A percentile compares a stretch with the other conserved stretches of the same genome.
phyloP scores from a whole-genome alignment of 2,329 filamentous ascomycete species.

The Monosporascus sp. region DNA sequence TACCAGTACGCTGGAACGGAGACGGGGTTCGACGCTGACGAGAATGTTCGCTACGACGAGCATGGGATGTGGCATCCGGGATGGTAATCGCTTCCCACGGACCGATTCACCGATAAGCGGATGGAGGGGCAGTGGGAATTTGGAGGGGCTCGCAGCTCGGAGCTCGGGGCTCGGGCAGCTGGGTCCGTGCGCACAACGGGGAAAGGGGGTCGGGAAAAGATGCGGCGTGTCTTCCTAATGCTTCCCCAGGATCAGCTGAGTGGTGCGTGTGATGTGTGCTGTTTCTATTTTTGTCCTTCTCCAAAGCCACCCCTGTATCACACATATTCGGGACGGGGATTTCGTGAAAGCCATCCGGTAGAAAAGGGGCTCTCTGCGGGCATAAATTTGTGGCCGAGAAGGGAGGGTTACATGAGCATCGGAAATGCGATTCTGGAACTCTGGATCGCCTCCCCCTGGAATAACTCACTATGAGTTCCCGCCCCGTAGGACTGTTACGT shows the following conservation, averaged over 20 bases:
- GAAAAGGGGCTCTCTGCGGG: background rate
- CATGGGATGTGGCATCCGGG: background rate
- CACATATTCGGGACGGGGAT: background rate
- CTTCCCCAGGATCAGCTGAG: no score
- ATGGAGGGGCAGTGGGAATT: background rate
- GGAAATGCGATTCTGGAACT: constrained; percentile 3
- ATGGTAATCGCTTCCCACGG: background rate
- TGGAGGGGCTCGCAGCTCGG: background rate
- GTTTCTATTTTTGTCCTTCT: constrained; percentile 3
- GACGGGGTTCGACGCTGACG: no score
- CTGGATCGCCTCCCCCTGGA: constrained; percentile 2
- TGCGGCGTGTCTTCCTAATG: no score
- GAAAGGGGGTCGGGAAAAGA: background rate
- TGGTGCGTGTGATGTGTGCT: no score
- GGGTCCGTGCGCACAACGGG: background rate
- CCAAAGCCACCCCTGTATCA: constrained; percentile 5
- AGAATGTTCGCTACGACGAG: no score
- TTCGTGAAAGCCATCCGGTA: background rate
- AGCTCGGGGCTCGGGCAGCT: background rate
- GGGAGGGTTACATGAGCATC: constrained; percentile 17
- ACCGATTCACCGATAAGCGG: background rate
- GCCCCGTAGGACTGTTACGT: background rate
- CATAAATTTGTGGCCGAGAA: background rate
- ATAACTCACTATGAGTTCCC: background rate
- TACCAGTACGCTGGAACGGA: background rate